Conservation (phyloP, 129 eudicot species). For the Centaurea solstitialis region DNA sequence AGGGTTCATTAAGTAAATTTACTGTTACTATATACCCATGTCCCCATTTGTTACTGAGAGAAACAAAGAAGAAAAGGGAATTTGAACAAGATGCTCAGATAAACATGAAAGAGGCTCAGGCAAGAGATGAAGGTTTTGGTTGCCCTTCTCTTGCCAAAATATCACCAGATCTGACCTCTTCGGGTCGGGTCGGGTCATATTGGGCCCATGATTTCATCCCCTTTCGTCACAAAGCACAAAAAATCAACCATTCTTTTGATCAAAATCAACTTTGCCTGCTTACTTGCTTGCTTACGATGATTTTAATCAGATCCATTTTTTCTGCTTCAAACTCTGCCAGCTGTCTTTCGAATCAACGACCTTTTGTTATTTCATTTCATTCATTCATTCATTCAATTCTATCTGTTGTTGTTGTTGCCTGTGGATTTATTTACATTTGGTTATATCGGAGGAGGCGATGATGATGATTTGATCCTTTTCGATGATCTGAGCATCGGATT, state of each 20-base stretch:
- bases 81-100: constrained; percentile 3
- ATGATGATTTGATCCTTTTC: not conserved
- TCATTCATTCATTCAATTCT: not conserved
- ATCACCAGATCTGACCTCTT: not conserved
- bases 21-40: not conserved
- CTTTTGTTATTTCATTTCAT: not conserved
- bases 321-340: not conserved
- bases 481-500: constrained; percentile 14
- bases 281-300: too few relatives aligned
- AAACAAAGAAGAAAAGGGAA: not conserved
- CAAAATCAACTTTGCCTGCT: not conserved
- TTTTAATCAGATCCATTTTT: not conserved
- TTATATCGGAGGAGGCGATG: not conserved
- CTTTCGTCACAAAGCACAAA: not conserved
- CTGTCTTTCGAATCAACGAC: not conserved
- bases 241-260: not conserved
- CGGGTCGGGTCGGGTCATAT: not conserved
- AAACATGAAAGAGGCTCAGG: constrained; percentile 1
- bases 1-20: not conserved
- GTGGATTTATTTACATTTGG: not conserved
- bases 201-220: constrained; percentile 7
- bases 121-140: constrained; percentile 7
- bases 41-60: not conserved
- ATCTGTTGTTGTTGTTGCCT: not conserved
- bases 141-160: not conserved